phyloP scores from a whole-genome alignment of 2,329 filamentous ascomycete genomes.

The Microcyclospora pomicola region DNA sequence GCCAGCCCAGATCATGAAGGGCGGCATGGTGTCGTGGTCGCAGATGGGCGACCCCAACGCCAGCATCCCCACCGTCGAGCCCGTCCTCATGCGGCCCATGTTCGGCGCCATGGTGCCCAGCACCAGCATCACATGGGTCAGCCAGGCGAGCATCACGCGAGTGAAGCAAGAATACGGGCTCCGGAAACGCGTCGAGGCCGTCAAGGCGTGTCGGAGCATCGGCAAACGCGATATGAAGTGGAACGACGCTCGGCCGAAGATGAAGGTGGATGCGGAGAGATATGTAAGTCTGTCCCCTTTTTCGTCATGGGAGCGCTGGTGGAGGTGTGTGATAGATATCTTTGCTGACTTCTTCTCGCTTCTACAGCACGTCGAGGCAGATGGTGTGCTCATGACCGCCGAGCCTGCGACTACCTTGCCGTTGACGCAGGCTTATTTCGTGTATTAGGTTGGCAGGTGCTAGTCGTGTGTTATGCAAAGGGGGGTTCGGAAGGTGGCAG shows the following conservation, averaged over 20 bases:
- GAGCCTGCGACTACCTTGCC: conserved; percentile 60
- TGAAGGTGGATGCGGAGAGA: conserved; percentile 83
- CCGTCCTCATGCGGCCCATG: conserved; percentile 72
- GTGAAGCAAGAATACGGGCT: conserved; percentile 56
- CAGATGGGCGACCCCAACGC: conserved; percentile 55
- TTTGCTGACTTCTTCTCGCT: conserved; percentile 8
- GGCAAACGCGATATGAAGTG: conserved; percentile 18
- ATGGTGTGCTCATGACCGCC: conserved; percentile 59
- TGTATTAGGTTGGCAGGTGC: conserved; percentile 31
- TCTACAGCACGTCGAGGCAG: conserved; percentile 57
- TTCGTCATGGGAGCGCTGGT: neutral
- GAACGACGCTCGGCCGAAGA: conserved; percentile 52
- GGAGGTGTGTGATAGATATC: conserved; percentile 1
- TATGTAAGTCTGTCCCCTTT: conserved; percentile 45
- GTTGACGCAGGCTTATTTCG: conserved; percentile 62
- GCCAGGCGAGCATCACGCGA: conserved; percentile 50
- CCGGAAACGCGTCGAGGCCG: conserved; percentile 65
- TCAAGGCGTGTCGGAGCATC: conserved; percentile 37
- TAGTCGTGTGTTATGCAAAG: too few relatives aligned
- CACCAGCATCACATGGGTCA: conserved; percentile 70
- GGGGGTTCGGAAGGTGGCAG: too few relatives aligned
- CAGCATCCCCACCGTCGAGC: conserved; percentile 74
- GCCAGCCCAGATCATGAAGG: conserved; percentile 69
- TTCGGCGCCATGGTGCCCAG: conserved; percentile 53
- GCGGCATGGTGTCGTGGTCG: conserved; percentile 67